These are phyloP conservation scores for Aspergillus flavus DNA, from an alignment of 2,329 filamentous ascomycete genomes.

Conservation along the genomic window DNA sequence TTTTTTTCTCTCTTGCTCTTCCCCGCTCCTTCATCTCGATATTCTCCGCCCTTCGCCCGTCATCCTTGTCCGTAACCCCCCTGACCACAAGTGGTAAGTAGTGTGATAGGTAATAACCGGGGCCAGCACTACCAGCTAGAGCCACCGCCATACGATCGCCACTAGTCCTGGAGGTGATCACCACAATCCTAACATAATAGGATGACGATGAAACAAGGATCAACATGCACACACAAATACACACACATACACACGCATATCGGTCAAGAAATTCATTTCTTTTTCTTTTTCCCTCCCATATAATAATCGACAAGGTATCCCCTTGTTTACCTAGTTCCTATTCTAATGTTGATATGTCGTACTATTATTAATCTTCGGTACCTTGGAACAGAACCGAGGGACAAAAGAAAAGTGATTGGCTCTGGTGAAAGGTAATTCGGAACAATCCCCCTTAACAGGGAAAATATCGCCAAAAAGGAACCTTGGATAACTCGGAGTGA, in stretches of 20 bases:
- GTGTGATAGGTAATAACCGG: constrained; percentile 16
- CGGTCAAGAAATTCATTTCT: background rate
- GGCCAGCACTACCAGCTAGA: constrained; percentile 12
- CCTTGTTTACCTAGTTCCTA: background rate
- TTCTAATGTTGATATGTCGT: background rate
- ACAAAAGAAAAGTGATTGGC: background rate
- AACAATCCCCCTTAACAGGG: background rate
- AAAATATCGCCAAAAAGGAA: background rate
- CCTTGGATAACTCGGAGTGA: background rate
- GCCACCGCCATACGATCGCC: constrained; percentile 22
- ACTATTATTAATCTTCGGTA: background rate
- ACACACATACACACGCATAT: background rate
- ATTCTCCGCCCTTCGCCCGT: background rate
- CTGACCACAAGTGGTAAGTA: background rate
- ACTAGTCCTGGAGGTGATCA: constrained; percentile 25
- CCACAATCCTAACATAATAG: constrained; percentile 17
- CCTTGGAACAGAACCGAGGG: background rate
- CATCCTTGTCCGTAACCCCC: background rate
- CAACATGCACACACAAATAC: constrained; percentile 8
- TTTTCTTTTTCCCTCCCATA: background rate
- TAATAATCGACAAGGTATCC: background rate
- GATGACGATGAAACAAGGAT: constrained; percentile 22
- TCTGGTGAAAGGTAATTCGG: background rate
- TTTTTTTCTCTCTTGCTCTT: background rate
- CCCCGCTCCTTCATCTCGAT: background rate